Base-by-base conservation (phyloP, 371 early-diverging fungal genomes). In the Mucor plumbeus region DNA sequence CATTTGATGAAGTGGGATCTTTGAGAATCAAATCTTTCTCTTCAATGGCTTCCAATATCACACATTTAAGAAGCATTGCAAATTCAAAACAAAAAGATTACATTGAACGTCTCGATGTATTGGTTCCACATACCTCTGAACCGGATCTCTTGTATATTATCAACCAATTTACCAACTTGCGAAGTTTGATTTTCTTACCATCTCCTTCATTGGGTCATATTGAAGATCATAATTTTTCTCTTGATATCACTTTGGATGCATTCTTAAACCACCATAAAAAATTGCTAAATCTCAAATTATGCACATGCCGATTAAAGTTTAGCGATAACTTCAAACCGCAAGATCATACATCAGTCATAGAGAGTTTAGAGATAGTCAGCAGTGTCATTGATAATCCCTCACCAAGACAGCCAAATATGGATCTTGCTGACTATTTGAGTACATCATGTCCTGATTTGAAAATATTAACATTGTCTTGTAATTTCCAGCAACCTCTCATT, bases 41-140 rank as follows among this genome's bases (percentile, higher is more conserved):
- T 6, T 53, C 53, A 21, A 53, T 53, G 53, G 31, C 53, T 7
- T 53, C 53, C 53, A 21, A 53, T 21, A 26, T 53, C 14, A 31
- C 31, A 31, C 53, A 53, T 13, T 31, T 53, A 21, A 21, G 53
- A 26, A 53, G 53, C 10, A 53, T 53, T 31, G 53, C 53, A 26
- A 53, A 53, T 13, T 53, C 53, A 26, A 53, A 53, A 21, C 53
- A 53, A 53, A 53, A 53, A 14, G 5, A 53, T 11, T 53, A 53
- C 31, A 26, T 53, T 53, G 53, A 53, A 26, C 53, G 53, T 31
- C 53, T 53, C 26, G 53, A 53, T 31, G 53, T 53, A 21, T 21
- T 53, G 31, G 31, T 53, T 21, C 53, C 53, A 5, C 31, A 21
- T 14, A 31, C 21, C 9, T 53, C 53, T 31, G 53, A 10, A 31